phyloP scores from a whole-genome alignment of 1,284 basidiomycete genomes.

The Naganishia liquefaciens region DNA sequence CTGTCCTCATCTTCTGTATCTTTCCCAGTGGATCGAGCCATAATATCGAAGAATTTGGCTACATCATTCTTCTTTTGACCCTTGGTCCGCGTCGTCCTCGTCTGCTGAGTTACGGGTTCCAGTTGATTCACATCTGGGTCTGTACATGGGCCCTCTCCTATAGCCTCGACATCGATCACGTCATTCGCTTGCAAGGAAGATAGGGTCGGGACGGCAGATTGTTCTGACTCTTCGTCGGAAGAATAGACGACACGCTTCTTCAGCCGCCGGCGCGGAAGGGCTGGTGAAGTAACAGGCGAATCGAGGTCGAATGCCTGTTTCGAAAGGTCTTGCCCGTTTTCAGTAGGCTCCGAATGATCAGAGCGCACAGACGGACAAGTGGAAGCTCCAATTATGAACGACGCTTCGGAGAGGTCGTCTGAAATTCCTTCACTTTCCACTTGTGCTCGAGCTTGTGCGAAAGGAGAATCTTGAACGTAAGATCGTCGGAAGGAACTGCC shows the following conservation, averaged over 20 bases:
- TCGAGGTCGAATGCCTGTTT: not conserved
- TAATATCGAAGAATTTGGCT: constrained; percentile 10
- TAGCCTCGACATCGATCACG: not conserved
- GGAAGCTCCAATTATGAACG: not conserved
- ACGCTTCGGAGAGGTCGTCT: not conserved
- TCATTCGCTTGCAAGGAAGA: not conserved
- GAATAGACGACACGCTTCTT: constrained; percentile 30
- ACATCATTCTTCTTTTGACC: constrained; percentile 1
- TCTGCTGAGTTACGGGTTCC: no score
- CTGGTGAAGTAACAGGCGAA: not conserved
- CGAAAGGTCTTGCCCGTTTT: not conserved
- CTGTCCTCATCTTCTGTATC: constrained; percentile 38
- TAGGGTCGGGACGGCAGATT: not conserved
- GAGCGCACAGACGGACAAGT: not conserved
- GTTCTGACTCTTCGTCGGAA: constrained; percentile 23
- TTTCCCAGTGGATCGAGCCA: constrained; percentile 13
- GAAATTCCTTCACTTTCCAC: no score
- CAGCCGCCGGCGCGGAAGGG: not conserved
- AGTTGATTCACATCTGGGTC: not conserved
- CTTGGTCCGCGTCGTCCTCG: not conserved
- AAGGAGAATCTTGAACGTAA: not conserved
- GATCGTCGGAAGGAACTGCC: not conserved
- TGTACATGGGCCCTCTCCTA: not conserved
- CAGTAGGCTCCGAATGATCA: not conserved
- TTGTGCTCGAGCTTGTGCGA: not conserved